phyloP scores from a whole-genome alignment of 1,284 basidiomycete genomes.

The Tilletiaria anomala region DNA sequence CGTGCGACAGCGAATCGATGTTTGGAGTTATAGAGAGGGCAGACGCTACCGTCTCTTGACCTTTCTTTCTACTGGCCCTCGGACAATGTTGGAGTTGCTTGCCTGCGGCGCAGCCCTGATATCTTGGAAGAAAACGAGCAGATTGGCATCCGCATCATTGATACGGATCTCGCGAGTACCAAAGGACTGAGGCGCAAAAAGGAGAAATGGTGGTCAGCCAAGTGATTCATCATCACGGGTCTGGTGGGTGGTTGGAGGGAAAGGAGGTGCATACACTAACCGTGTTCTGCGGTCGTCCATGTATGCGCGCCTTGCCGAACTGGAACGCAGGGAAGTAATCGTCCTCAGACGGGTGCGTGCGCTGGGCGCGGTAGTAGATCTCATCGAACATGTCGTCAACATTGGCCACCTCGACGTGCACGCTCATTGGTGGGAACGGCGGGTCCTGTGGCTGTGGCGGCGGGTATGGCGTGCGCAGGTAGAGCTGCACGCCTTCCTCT shows the following conservation, averaged over 20 bases:
- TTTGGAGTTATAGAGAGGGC: no score
- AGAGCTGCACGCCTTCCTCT: slow-evolving; percentile 1
- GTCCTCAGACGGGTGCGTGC: neutral
- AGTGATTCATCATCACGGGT: no score
- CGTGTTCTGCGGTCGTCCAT: neutral
- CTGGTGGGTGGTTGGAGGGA: no score
- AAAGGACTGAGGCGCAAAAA: no score
- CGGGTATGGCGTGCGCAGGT: slow-evolving; percentile 1
- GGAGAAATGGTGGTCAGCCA: no score
- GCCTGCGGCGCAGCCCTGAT: neutral
- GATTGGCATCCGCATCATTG: slow-evolving; percentile 1
- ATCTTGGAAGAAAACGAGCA: slow-evolving; percentile 1
- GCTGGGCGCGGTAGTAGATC: neutral
- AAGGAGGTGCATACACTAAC: no score
- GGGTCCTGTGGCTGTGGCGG: neutral
- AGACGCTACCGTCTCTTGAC: no score
- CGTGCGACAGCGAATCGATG: no score
- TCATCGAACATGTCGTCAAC: slow-evolving; percentile 2
- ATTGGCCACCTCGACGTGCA: slow-evolving; percentile 1
- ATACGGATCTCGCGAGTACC: slow-evolving; percentile 2
- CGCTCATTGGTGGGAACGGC: neutral
- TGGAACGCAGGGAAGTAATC: neutral
- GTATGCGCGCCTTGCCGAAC: neutral
- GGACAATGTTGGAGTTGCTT: no score
- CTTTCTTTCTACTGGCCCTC: no score